These are phyloP conservation scores for Wickerhamiella brachini DNA, from an alignment of 805 yeast species.

Conservation along the genomic window DNA sequence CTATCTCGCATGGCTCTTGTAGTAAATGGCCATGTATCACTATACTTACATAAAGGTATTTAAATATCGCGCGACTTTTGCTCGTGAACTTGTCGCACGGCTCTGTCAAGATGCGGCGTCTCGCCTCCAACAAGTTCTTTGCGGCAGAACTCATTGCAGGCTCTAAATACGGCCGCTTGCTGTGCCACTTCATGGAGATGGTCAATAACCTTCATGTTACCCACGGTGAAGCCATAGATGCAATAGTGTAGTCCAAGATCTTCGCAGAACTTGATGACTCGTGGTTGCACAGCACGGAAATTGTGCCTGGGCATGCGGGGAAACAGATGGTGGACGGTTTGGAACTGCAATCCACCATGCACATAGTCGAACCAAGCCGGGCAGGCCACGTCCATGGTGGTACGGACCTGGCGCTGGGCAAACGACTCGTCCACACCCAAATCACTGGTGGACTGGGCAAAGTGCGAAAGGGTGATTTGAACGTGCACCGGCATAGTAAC, in stretches of 20 bases:
- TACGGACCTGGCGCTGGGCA: slow-evolving; percentile 65
- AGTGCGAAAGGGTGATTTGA: slow-evolving; percentile 78
- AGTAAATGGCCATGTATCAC: too few species aligned
- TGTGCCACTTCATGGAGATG: slow-evolving; percentile 62
- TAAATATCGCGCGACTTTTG: background rate
- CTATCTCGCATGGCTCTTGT: too few species aligned
- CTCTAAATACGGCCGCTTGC: slow-evolving; percentile 64
- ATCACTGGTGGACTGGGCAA: slow-evolving; percentile 88
- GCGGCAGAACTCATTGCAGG: slow-evolving; percentile 53
- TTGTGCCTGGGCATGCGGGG: slow-evolving; percentile 86
- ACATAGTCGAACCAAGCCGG: slow-evolving; percentile 84
- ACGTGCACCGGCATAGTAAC: slow-evolving; percentile 89
- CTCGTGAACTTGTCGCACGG: slow-evolving; percentile 1
- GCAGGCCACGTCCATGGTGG: slow-evolving; percentile 92
- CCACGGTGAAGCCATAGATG: slow-evolving; percentile 71
- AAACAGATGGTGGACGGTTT: slow-evolving; percentile 78
- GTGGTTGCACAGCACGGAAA: slow-evolving; percentile 58
- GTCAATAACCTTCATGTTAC: slow-evolving; percentile 57
- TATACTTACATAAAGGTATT: too few species aligned
- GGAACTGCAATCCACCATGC: slow-evolving; percentile 89
- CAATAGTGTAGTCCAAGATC: slow-evolving; percentile 67
- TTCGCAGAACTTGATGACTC: slow-evolving; percentile 59
- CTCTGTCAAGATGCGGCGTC: slow-evolving; percentile 5
- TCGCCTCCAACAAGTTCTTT: slow-evolving; percentile 27
- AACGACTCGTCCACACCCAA: slow-evolving; percentile 70